Base-by-base conservation (phyloP, 1,284 basidiomycete species). In the Tilletiopsis washingtonensis region DNA sequence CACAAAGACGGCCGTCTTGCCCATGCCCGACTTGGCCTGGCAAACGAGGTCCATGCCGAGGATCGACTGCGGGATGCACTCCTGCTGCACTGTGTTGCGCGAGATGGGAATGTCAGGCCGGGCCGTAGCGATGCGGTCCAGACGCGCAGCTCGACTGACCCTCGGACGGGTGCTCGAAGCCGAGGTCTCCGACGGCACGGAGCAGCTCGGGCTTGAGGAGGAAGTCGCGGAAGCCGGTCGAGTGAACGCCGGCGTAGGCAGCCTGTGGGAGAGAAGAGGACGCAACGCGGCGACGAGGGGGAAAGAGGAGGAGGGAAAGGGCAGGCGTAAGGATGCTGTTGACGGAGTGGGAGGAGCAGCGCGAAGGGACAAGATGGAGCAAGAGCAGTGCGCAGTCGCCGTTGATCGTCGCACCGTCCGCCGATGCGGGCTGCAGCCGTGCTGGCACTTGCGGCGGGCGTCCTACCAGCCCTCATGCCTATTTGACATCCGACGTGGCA, bases 141-240 rank as follows among this genome's bases (percentile, higher is more conserved):
- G n/a, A 11, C 21, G 5, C 3, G 12, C 6, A 12, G n/a, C 3
- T 2, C 20, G 15, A 75, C 78, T 58, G 67, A 96, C 93, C 93
- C 82, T 99, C 94, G 44, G 93, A 97, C 47, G 94, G 94, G 78
- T 99, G 94, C 77, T 99, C 94, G 74, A 99, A 99, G 78, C 94
- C 94, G 41, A 98, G 80, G 73, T 99, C 94, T 76, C 89, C 93
- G 75, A 99, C 98, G 48, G 94, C 91, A 65, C 94, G 86, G 68
- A 98, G 81, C 58, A 98, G 78, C 76, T 98, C 94, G 54, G 91
- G 88, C 80, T 96, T 97, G 76, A 97, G 79, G 71, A 97, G 78
- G 79, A 97, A 97, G 76, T 97, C 91, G 40, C 70, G 64, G 69
- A 73, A 73, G 57, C 70, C 70, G 38, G 70, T 73, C 44, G 70